These are phyloP conservation scores for Phytophthora boehmeriae DNA, from an alignment of 352 stramenopile species.

Conservation along the genomic window DNA sequence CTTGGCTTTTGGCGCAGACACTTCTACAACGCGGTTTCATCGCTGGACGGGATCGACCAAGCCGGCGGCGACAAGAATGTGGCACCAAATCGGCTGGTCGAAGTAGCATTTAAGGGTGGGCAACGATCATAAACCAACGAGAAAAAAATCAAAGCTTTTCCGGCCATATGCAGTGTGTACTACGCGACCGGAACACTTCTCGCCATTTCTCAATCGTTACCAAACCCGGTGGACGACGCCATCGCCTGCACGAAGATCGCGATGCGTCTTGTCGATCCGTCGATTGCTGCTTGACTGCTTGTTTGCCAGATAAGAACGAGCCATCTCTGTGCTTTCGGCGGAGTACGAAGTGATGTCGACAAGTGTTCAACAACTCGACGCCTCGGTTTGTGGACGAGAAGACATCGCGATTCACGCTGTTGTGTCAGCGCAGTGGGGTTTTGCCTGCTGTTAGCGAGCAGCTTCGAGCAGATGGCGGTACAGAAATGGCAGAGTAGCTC, in stretches of 20 bases:
- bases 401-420: not conserved
- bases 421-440: not conserved
- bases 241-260: not conserved
- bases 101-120: slow-evolving; percentile 17
- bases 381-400: slow-evolving; percentile 16
- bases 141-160: not conserved
- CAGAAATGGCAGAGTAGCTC: slow-evolving; percentile 6
- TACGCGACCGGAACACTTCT: not conserved
- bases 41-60: slow-evolving; percentile 2
- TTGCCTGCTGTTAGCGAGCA: not conserved
- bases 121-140: slow-evolving; percentile 23
- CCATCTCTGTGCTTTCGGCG: not conserved
- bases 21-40: slow-evolving; percentile 8
- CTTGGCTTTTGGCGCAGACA: not conserved
- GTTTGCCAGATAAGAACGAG: slow-evolving; percentile 1
- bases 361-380: slow-evolving; percentile 25
- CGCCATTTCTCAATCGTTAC: not conserved
- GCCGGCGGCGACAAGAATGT: slow-evolving; percentile 2
- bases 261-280: not conserved
- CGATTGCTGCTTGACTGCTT: too few relatives aligned
- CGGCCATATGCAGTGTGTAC: not conserved
- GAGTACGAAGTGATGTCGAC: slow-evolving; percentile 2
- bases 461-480: not conserved
- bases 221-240: too few relatives aligned
- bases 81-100: slow-evolving; percentile 14